Percentiles rank a stretch among this genome's conserved stretches.
These are phyloP conservation scores for Fusarium scirpi DNA, from an alignment of 2,329 filamentous ascomycete genomes.

Conservation along the genomic window DNA sequence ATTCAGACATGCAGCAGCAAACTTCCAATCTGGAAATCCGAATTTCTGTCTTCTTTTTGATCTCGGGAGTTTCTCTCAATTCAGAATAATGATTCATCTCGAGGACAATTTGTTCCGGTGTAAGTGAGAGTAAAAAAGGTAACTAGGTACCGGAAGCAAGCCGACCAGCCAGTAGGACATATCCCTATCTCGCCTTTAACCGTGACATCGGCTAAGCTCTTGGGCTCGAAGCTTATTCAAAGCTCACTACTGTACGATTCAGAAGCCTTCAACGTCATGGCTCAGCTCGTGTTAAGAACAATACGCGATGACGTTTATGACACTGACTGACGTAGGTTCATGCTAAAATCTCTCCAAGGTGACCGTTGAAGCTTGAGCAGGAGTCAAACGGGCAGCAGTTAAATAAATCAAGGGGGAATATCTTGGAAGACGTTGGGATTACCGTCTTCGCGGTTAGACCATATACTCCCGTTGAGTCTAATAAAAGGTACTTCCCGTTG, in stretches of 20 bases:
- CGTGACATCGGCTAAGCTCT: slow-evolving; percentile 13
- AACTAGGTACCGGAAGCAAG: not conserved
- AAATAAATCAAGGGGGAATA: not conserved
- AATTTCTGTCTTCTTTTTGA: not conserved
- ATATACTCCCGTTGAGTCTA: slow-evolving; percentile 15
- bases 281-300: not conserved
- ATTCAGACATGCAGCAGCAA: not conserved
- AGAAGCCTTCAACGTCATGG: slow-evolving; percentile 21
- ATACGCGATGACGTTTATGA: slow-evolving; percentile 15
- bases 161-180: not conserved
- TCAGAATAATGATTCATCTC: not conserved
- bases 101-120: not conserved
- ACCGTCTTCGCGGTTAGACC: not conserved
- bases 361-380: not conserved
- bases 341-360: not conserved
- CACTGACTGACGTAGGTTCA: slow-evolving; percentile 1
- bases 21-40: not conserved
- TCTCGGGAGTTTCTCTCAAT: not conserved
- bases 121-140: not conserved
- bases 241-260: not conserved
- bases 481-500: slow-evolving; percentile 14
- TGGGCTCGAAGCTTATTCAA: slow-evolving; percentile 7
- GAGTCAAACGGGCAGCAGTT: slow-evolving; percentile 1
- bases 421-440: not conserved
- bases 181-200: not conserved